Evolutionary conservation across 805 yeast genomes (phyloP), one percentile per base, ranked within the genome.

Genomic region (Blastobotrys chiropterorum): DNA sequence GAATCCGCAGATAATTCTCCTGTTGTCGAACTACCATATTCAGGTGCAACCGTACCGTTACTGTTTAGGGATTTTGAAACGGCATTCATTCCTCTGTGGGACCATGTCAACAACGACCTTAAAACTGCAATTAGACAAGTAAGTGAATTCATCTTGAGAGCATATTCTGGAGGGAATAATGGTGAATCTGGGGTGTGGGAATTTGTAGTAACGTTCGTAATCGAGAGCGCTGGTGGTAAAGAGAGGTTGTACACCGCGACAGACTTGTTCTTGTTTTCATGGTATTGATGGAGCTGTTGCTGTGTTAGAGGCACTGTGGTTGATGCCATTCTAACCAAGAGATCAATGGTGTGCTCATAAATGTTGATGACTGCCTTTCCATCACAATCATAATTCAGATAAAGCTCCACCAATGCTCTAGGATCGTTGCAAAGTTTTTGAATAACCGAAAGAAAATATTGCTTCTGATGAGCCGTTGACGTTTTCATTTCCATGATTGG

Each of bases 331-430:
- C 83, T 53, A 62, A 89, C 85, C 57, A 94, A 74, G 59, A 85
- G 83, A 58, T 89, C 90, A 49, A 90, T 80, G 43, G 90, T 74
- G 48, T 81, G 75, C 68, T 94, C 99, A 68, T 90, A 88, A 47
- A 90, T 75, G 66, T 94, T 94, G 39, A 94, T 86, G 76, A 83
- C 79, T 16, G 77, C 73, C 1, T 79, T 70, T 31, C 81, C 72
- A 65, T 90, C 96, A 73, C 99, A 94, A 68, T 94, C 99, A 67
- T 94, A 95, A 68, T 94, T 94, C 62, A 94, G 76, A 65, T 92
- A 94, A 53, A 94, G 81, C 70, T 94, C 99, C 53, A 95, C 88
- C 56, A 95, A 72, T 16, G 95, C 84, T 55, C 95, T 78, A 44
- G 98, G 95, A 69, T 92, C 96, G 57, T 82, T 81, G 64, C 95